Evolutionary conservation across 257 asterid genomes (phyloP), one percentile per base, ranked within the genome.

Genomic region (Solanum bulbocastanum): DNA sequence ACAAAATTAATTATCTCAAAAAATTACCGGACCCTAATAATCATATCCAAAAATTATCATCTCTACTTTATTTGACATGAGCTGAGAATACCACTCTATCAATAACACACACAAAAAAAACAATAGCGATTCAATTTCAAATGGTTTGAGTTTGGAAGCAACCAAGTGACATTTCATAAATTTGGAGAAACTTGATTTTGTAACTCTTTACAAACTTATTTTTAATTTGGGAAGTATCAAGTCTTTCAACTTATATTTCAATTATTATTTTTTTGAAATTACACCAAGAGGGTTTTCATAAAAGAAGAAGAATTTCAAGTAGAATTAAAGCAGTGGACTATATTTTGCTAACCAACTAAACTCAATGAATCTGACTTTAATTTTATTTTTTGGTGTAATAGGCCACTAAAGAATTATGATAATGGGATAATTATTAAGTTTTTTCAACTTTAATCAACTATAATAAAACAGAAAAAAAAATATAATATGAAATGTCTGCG

Each of bases 81-180:
- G 18, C 0, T 12, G 56, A 46, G 5, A 46, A 46, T 46, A 46
- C 2, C 56, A 46, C 2, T 46, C 5, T 46, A 46, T 1, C 8
- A 15, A 5, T 49, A 2, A 49, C 7, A 49, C 5, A 4, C 15
- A 10, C 5, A 44, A 12, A 49, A 2, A 0, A 42, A 40, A 2
- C 2, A 14, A 8, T 15, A 49, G 8, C 8, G 0, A 14, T 49
- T 49, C 58, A 49, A 1, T 49, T 49, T 49, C 0, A 20, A 58
- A 58, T 58, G 65, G 0, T 20, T 56, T 56, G 2, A 8, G 25
- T 0, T 56, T 7, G 65, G 0, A 56, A 56, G 5, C 4, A 56
- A 20, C 2, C 25, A 0, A 56, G 4, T 6, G 65, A 56, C 11
- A 6, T 0, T 0, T 7, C 10, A 56, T 56, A 7, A 56, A 0